Conservation (phyloP, 495 filamentous ascomycete species). For the Hypoxylon trugodes region DNA sequence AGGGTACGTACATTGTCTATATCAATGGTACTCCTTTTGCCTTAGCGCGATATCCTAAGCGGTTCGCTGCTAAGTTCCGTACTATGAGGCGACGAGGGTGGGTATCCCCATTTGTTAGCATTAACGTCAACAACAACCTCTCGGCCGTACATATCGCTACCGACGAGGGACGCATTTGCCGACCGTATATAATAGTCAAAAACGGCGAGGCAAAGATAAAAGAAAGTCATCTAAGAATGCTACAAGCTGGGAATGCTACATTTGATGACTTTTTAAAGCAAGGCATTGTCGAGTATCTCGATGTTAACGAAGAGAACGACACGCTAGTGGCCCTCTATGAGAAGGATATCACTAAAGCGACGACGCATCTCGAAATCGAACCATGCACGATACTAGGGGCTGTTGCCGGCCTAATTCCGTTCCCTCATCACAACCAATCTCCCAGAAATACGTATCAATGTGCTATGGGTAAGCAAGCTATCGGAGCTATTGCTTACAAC, state of each 20-base stretch:
- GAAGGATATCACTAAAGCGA: constrained; percentile 75
- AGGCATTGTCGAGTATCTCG: constrained; percentile 93
- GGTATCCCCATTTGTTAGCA: constrained; percentile 93
- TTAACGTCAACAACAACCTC: constrained; percentile 93
- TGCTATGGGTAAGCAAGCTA: constrained; percentile 99
- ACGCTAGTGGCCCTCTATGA: constrained; percentile 91
- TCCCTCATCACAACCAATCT: constrained; percentile 99
- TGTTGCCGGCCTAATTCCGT: constrained; percentile 95
- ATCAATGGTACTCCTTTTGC: constrained; percentile 94
- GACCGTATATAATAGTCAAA: constrained; percentile 93
- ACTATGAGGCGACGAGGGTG: constrained; percentile 84
- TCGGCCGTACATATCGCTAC: constrained; percentile 93
- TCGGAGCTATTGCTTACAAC: constrained; percentile 96
- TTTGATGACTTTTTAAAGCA: constrained; percentile 93
- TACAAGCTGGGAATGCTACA: constrained; percentile 80
- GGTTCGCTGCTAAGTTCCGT: constrained; percentile 84
- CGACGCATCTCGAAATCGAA: constrained; percentile 96
- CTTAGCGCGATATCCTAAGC: constrained; percentile 80
- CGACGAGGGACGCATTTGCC: constrained; percentile 94
- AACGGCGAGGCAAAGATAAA: constrained; percentile 81
- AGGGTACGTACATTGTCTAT: constrained; percentile 88
- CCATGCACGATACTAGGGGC: constrained; percentile 98
- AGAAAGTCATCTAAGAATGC: constrained; percentile 73
- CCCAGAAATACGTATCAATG: constrained; percentile 99
- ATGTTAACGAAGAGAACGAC: constrained; percentile 98